Percentiles rank a stretch among this genome's conserved stretches.
Conservation (phyloP, 225 moss, liverwort and hornwort species). For the Takakia lepidozioides region DNA sequence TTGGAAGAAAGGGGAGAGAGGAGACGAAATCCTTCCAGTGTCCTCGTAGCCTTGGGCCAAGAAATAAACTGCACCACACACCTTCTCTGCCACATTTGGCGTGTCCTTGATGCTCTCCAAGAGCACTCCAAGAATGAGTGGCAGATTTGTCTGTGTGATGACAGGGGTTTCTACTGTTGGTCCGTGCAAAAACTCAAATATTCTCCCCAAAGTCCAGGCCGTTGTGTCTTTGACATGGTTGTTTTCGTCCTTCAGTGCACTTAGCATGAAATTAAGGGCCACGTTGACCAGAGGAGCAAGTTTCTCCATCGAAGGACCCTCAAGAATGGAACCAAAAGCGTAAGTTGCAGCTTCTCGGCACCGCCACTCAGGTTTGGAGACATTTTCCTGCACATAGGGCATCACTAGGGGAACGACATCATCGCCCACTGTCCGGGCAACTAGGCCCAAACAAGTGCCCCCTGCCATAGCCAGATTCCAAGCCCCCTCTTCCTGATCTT, state of each 20-base stretch:
- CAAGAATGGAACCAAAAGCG: slow-evolving; percentile 3
- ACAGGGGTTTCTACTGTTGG: background rate
- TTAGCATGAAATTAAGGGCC: slow-evolving; percentile 3
- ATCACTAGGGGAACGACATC: slow-evolving; percentile 5
- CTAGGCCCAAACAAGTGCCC: slow-evolving; percentile 7
- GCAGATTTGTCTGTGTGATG: slow-evolving; percentile 1
- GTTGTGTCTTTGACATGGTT: slow-evolving; percentile 6
- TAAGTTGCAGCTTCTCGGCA: slow-evolving; percentile 3
- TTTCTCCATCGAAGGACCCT: slow-evolving; percentile 3
- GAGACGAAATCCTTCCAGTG: slow-evolving; percentile 1
- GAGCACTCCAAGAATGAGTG: slow-evolving; percentile 1
- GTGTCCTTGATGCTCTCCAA: slow-evolving; percentile 7
- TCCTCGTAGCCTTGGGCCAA: slow-evolving; percentile 9
- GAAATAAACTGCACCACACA: background rate
- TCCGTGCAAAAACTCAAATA: background rate
- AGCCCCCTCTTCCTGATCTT: slow-evolving; percentile 7
- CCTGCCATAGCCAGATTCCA: slow-evolving; percentile 7
- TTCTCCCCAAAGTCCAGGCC: slow-evolving; percentile 1
- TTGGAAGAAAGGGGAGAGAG: slow-evolving; percentile 6
- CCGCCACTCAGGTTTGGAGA: slow-evolving; percentile 6
- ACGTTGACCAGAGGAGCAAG: background rate
- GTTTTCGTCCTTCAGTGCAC: slow-evolving; percentile 9
- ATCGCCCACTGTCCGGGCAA: slow-evolving; percentile 3
- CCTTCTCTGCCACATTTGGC: background rate
- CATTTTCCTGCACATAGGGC: slow-evolving; percentile 6